Evolutionary conservation across 2,329 filamentous ascomycete genomes (phyloP).

Genomic region (Microdochium trichocladiopsis): DNA sequence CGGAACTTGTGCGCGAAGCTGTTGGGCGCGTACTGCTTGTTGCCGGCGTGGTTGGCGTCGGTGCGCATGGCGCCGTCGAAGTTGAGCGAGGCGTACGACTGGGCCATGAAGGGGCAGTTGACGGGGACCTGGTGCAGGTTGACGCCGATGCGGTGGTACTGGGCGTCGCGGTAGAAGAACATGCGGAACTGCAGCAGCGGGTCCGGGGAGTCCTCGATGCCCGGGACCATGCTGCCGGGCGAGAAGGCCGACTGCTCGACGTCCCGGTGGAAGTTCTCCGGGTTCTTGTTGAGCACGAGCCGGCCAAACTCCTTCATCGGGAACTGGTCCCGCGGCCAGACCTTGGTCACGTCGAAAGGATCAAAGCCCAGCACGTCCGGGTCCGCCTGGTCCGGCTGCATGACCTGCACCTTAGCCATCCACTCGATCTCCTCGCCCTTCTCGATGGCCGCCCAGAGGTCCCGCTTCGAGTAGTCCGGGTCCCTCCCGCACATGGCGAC

Average conservation of each 20-base stretch:
- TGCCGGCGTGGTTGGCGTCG: constrained; percentile 37
- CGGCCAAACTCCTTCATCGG: constrained; percentile 41
- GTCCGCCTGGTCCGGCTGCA: constrained; percentile 47
- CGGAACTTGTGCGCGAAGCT: constrained; percentile 43
- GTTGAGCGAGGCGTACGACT: constrained; percentile 35
- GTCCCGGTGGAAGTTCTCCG: constrained; percentile 42
- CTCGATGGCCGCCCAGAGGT: constrained; percentile 47
- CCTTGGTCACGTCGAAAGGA: constrained; percentile 45
- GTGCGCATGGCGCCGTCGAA: constrained; percentile 41
- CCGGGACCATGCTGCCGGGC: constrained; percentile 41
- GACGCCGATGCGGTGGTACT: constrained; percentile 43
- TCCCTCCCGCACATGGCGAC: constrained; percentile 37
- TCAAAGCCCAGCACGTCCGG: constrained; percentile 42
- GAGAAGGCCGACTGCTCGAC: constrained; percentile 45
- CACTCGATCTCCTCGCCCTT: constrained; percentile 44
- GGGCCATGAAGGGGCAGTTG: constrained; percentile 31
- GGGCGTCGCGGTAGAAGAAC: constrained; percentile 42
- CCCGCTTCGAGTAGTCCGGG: constrained; percentile 44
- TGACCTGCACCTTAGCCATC: constrained; percentile 48
- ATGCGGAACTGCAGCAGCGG: constrained; percentile 40
- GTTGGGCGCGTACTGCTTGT: constrained; percentile 44
- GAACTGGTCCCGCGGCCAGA: constrained; percentile 40
- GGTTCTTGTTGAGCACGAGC: constrained; percentile 45
- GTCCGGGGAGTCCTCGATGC: constrained; percentile 40
- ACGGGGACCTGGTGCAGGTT: constrained; percentile 43